Conservation (phyloP, 176 grass and related monocot genomes). For the Lolium rigidum region DNA sequence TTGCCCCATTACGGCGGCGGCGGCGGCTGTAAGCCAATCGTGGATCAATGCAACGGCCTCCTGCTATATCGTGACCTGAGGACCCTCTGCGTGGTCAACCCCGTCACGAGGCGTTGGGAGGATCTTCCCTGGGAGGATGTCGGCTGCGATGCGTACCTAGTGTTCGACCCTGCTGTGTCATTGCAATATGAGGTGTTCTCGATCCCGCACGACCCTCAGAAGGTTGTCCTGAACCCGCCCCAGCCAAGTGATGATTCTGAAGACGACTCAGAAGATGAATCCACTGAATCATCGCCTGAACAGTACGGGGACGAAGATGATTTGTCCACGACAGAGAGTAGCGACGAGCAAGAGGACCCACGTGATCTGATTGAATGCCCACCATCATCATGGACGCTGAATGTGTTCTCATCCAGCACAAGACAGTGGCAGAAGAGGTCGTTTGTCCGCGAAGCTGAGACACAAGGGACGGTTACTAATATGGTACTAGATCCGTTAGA, state of each 20-base stretch:
- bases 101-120: neutral
- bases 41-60: constrained; percentile 21
- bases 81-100: neutral
- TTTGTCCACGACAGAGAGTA: no score
- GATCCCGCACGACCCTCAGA: neutral
- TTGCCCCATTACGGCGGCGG: neutral
- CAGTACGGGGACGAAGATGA: no score
- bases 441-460: neutral
- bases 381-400: neutral
- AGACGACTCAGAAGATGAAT: no score
- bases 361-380: neutral
- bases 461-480: neutral
- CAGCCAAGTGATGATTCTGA: neutral
- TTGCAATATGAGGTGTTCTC: neutral
- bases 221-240: neutral
- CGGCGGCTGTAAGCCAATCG: neutral
- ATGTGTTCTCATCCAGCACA: neutral
- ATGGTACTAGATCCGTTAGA: neutral
- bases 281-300: no score
- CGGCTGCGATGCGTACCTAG: neutral
- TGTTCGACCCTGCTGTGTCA: neutral
- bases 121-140: neutral
- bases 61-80: neutral
- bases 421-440: constrained; percentile 1
- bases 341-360: neutral